Conservation (phyloP, 352 stramenopile species). For the Peronospora farinosa region DNA sequence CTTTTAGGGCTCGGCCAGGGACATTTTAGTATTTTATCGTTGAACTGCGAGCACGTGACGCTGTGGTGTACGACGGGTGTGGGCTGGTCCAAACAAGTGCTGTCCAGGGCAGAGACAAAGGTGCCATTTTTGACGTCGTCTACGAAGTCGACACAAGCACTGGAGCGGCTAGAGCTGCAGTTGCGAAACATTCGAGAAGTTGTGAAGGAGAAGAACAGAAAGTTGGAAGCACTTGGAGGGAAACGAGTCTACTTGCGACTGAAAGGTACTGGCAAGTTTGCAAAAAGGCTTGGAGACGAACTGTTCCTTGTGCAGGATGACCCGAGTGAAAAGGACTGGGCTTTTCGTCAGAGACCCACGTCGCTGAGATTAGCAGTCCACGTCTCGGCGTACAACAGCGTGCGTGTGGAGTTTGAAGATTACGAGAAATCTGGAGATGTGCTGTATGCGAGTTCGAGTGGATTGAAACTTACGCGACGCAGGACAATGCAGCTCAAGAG, state of each 20-base stretch:
- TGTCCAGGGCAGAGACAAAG: conserved; percentile 43
- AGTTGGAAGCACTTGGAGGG: conserved; percentile 30
- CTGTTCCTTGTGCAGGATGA: conserved; percentile 57
- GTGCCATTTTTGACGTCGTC: conserved; percentile 40
- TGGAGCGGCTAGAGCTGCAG: conserved; percentile 32
- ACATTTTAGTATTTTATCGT: conserved; percentile 59
- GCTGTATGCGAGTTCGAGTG: conserved; percentile 47
- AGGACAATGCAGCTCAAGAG: conserved; percentile 52
- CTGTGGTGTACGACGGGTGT: conserved; percentile 74
- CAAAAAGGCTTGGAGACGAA: conserved; percentile 46
- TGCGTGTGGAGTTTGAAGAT: conserved; percentile 46
- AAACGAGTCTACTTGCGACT: conserved; percentile 54
- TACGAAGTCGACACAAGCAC: conserved; percentile 24
- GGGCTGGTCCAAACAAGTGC: conserved; percentile 68
- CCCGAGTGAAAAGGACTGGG: conserved; percentile 48
- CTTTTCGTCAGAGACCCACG: conserved; percentile 55
- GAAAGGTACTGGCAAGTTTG: conserved; percentile 34
- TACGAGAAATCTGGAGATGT: conserved; percentile 32
- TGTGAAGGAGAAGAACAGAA: conserved; percentile 27
- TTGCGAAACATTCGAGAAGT: conserved; percentile 30
- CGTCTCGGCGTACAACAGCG: conserved; percentile 47
- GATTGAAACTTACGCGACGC: conserved; percentile 40
- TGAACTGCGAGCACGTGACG: conserved; percentile 76
- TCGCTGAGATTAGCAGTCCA: conserved; percentile 38
- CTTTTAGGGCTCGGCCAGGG: conserved; percentile 55